These are phyloP conservation scores for Plantago coronopus DNA, from an alignment of 305 asterid genomes.

Conservation along the genomic window DNA sequence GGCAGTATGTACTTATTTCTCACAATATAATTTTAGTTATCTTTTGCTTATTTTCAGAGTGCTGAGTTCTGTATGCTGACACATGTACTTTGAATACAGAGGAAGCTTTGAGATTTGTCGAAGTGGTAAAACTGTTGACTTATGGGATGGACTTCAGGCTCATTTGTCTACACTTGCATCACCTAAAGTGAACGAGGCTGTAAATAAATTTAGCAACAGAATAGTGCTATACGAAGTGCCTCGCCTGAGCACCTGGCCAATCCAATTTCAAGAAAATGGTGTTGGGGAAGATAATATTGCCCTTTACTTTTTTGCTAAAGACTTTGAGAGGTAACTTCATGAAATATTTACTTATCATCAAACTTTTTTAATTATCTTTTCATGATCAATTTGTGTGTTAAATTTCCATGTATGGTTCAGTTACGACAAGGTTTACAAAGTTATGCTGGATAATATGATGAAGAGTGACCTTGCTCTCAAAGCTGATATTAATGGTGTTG, in stretches of 20 bases:
- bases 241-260: constrained; percentile 79
- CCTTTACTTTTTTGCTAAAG: constrained; percentile 84
- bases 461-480: constrained; percentile 77
- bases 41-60: constrained; percentile 5
- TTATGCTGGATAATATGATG: constrained; percentile 74
- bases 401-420: constrained; percentile 41
- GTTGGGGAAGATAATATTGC: constrained; percentile 76
- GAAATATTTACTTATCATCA: constrained; percentile 13
- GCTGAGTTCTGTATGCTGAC: constrained; percentile 21
- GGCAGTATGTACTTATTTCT: constrained; percentile 70
- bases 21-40: constrained; percentile 20
- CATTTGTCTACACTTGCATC: constrained; percentile 80
- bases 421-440: constrained; percentile 69
- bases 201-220: constrained; percentile 54
- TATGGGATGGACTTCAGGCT: constrained; percentile 82
- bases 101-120: constrained; percentile 73
- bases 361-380: constrained; percentile 15
- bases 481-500: constrained; percentile 67
- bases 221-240: constrained; percentile 65
- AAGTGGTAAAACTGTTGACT: constrained; percentile 42
- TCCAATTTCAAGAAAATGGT: constrained; percentile 79
- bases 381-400: constrained; percentile 10
- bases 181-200: constrained; percentile 59
- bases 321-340: constrained; percentile 55
- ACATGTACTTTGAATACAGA: constrained; percentile 40